Base-by-base conservation (phyloP, 495 filamentous ascomycete genomes). In the Stereocaulon alpinum region DNA sequence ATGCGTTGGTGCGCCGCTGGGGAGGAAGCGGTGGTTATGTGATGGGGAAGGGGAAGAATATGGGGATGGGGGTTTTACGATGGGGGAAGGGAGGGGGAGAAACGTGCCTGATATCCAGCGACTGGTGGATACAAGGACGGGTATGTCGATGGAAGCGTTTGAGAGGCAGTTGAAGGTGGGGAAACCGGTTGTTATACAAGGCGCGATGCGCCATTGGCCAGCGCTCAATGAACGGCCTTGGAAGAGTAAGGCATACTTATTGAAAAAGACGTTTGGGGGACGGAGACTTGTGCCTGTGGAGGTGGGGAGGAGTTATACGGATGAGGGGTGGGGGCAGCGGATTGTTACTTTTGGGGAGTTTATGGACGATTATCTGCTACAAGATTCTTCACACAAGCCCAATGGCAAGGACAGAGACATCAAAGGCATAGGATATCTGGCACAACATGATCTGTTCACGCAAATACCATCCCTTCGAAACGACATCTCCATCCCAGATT, bases 261-360 rank as follows among this genome's bases (percentile, higher is more conserved):
- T 88, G 22, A 75, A 80, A 6, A 81, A 77, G 47, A 97, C 93
- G 0, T 80, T 96, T 44, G 76, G 73, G 11, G 93, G 94, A 1
- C 76, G 82, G 27, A 78, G 93, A 43, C 79, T 95, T 2, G 85
- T 97, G 1, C 93, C 93, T 0, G 77, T 97, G 15, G 93, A 99
- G 68, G 67, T 95, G n/a, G 93, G 93, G 7, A 74, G 88, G 50
- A 88, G 83, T 62, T 99, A 99, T 64, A 91, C 89, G 9, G 88
- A 93, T 60, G 81, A 80, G 22, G 84, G 76, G 15, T 99, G 94
- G 93, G 84, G 86, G 0, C 93, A 99, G 68, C 79, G 79, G 59
- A 84, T 97, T 40, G 79, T 96, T 14, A 71, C 82, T 4, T 94
- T 97, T 59, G 71, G 73, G 44, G 77, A 88, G 12, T 95, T 96